A percentile compares a stretch with the other conserved stretches of the same genome.
phyloP scores from a whole-genome alignment of 345 rosid species.

The Eucalyptus tenuipes region DNA sequence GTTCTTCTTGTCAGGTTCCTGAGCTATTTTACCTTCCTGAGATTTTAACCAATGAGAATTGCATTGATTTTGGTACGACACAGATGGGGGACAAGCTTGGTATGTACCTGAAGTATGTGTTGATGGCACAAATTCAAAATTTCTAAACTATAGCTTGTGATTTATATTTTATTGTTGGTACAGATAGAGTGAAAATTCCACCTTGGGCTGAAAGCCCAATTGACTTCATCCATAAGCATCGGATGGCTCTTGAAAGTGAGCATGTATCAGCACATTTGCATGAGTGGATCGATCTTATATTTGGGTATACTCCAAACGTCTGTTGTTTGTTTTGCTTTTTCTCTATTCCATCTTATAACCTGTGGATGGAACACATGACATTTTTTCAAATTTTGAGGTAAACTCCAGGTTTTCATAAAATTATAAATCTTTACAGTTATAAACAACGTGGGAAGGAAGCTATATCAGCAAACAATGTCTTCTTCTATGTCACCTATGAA shows the following conservation, averaged over 20 bases:
- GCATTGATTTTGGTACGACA: constrained; percentile 81
- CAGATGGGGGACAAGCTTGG: constrained; percentile 92
- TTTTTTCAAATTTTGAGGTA: not conserved
- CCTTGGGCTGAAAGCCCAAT: constrained; percentile 89
- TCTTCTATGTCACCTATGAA: constrained; percentile 95
- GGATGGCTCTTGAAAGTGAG: constrained; percentile 94
- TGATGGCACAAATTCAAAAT: not conserved
- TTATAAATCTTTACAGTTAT: constrained; percentile 29
- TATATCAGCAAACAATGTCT: constrained; percentile 82
- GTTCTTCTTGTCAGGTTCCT: constrained; percentile 53
- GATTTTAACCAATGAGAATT: constrained; percentile 80
- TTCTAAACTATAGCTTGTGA: not conserved
- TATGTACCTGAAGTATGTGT: constrained; percentile 15
- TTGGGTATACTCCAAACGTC: constrained; percentile 49
- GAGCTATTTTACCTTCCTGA: constrained; percentile 98
- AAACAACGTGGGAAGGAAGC: constrained; percentile 99
- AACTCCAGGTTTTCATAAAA: not conserved
- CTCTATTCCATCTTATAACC: not conserved
- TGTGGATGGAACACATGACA: not conserved
- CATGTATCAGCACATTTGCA: constrained; percentile 93
- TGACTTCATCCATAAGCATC: constrained; percentile 95
- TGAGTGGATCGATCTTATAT: constrained; percentile 98
- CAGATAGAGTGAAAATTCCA: constrained; percentile 94
- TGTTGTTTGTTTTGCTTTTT: not conserved
- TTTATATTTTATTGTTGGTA: not conserved